Base-by-base conservation (phyloP, 768 basidiomycete genomes). In the Tricholoma sp. region DNA sequence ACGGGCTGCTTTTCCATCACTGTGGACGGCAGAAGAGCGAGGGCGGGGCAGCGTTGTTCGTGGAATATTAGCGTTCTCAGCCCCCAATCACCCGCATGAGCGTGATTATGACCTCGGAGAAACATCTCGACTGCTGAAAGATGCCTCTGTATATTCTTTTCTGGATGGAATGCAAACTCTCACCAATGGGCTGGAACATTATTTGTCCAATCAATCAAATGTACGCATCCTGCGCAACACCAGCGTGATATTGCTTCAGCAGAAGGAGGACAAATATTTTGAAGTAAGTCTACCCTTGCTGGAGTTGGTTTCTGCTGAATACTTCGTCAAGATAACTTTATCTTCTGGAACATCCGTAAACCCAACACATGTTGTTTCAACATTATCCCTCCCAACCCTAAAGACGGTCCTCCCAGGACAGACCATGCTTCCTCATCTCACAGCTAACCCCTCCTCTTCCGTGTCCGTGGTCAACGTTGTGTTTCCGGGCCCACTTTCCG, bases 381-480 rank as follows among this genome's bases (percentile, higher is more conserved):
- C 93, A 0, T 68, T 96, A 7, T 82, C 89, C 11, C 79, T 88
- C n/a, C 77, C 80, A n/a, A 60, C 73, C 37, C 72, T 91, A 18
- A 63, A 76, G 39, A 37, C 64, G 27, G 59, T 83, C 51, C 68
- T 88, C 31, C 74, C 79, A 6, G 32, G 66, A 2, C 58, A 68
- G 6, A 61, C 66, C 5, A 37, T 68, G 5, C 73, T 91, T 0
- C 88, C 91, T 0, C 79, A 91, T 61, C 79, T 95, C 14, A 76
- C 71, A 4, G 69, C 77, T n/a, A 94, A 91, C 67, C 81, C 86
- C 0, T 76, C 79, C 37, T 86, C 94, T 21, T 86, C 88, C 9
- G 93, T 98, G 57, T 84, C 82, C n/a, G 91, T 97, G 35, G 74
- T 94, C 62, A 96, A 92, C 74, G 76, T 98, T 65, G 81, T 98